Conservation (phyloP, 345 rosid species). For the Gossypium raimondii region DNA sequence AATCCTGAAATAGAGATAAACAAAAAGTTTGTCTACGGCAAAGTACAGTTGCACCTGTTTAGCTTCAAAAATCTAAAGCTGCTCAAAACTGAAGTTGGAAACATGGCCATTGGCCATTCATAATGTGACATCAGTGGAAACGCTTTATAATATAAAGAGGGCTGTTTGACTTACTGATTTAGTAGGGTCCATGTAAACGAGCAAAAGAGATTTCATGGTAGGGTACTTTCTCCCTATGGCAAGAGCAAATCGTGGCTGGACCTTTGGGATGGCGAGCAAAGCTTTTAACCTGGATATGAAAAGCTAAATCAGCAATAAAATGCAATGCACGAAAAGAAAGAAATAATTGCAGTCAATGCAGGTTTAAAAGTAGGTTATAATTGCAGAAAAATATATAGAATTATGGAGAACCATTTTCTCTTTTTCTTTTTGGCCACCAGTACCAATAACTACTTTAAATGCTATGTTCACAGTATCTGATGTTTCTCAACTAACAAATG, state of each 20-base stretch:
- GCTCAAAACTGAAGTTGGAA: neutral
- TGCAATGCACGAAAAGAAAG: neutral
- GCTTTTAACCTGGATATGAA: constrained; percentile 69
- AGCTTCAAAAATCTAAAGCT: neutral
- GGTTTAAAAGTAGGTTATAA: neutral
- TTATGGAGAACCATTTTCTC: neutral
- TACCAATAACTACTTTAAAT: neutral
- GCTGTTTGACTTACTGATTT: constrained; percentile 55
- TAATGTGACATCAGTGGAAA: neutral
- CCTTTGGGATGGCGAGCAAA: constrained; percentile 88
- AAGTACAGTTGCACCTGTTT: neutral
- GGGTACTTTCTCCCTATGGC: constrained; percentile 89
- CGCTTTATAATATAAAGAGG: constrained; percentile 9
- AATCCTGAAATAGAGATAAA: neutral
- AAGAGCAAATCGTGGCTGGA: constrained; percentile 84
- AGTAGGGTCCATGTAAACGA: constrained; percentile 69
- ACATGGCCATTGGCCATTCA: constrained; percentile 3
- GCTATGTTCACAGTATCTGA: neutral
- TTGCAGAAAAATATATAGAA: neutral
- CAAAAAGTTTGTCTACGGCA: neutral
- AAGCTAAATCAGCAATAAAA: constrained; percentile 7
- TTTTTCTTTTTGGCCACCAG: neutral
- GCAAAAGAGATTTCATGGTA: constrained; percentile 90
- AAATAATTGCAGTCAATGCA: neutral
- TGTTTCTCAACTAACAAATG: neutral